phyloP scores from a whole-genome alignment of 2,329 filamentous ascomycete genomes.

The Pseudohalonectria lignicola region DNA sequence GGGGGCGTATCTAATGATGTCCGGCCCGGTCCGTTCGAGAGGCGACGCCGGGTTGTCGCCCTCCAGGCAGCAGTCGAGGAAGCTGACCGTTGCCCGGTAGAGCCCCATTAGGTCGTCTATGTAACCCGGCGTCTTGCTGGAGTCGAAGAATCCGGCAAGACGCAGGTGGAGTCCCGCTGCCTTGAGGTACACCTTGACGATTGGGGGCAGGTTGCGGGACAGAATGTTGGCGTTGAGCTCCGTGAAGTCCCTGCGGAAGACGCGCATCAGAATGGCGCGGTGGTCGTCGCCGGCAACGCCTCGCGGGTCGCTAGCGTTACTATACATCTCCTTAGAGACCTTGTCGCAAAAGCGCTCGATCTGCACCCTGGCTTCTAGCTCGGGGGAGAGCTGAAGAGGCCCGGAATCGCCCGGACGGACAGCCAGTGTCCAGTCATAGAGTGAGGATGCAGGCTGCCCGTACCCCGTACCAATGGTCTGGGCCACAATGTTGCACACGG shows the following conservation, averaged over 20 bases:
- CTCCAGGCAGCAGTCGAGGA: conserved; percentile 54
- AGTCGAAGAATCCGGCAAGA: conserved; percentile 72
- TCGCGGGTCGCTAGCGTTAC: conserved; percentile 61
- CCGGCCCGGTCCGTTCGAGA: conserved; percentile 32
- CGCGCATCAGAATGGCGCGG: conserved; percentile 53
- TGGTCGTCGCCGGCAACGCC: conserved; percentile 59
- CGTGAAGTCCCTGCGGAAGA: conserved; percentile 53
- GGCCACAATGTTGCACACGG: conserved; percentile 74
- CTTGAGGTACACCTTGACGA: conserved; percentile 56
- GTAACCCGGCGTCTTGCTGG: conserved; percentile 59
- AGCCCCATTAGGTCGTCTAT: conserved; percentile 65
- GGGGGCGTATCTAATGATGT: conserved; percentile 53
- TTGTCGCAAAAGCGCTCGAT: conserved; percentile 70
- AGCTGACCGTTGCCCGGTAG: conserved; percentile 60
- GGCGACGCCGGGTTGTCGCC: conserved; percentile 31
- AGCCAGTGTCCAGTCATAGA: conserved; percentile 65
- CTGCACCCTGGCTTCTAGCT: conserved; percentile 56
- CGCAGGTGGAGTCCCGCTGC: conserved; percentile 67
- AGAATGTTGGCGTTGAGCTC: conserved; percentile 52
- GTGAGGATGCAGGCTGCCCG: conserved; percentile 67
- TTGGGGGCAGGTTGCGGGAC: conserved; percentile 45
- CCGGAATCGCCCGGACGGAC: conserved; percentile 48
- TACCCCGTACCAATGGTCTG: conserved; percentile 76
- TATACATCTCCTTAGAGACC: conserved; percentile 69
- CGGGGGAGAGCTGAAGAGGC: conserved; percentile 45